A percentile compares a stretch with the other conserved stretches of the same genome.
Evolutionary conservation across 2,329 filamentous ascomycete genomes (phyloP).

Genomic region (Chalaropsis ovoidea): DNA sequence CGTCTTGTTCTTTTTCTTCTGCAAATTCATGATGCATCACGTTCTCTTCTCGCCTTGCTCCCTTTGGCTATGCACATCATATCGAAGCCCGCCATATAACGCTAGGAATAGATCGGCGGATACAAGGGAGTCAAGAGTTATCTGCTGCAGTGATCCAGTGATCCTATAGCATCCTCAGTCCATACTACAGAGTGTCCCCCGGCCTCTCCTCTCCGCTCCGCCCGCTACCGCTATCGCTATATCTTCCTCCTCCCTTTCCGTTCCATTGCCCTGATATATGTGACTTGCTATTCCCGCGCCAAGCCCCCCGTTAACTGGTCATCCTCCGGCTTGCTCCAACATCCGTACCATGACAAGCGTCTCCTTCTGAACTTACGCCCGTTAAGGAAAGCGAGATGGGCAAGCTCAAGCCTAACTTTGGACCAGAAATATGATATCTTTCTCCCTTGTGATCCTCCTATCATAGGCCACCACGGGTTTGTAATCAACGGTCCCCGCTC

Average conservation of each 20-base stretch:
- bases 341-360: background rate
- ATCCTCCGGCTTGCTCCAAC: background rate
- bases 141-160: background rate
- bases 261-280: background rate
- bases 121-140: background rate
- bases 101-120: background rate
- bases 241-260: background rate
- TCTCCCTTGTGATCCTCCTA: background rate
- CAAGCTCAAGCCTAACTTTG: background rate
- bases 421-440: slow-evolving; percentile 5
- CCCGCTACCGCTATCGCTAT: background rate
- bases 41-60: background rate
- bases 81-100: slow-evolving; percentile 4
- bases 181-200: background rate
- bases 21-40: background rate
- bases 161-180: background rate
- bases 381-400: background rate
- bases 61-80: background rate
- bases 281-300: background rate
- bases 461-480: background rate
- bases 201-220: background rate
- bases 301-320: background rate
- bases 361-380: background rate
- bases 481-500: background rate
- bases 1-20: background rate